Percentiles rank a stretch among this genome's conserved stretches.
These are phyloP conservation scores for Claviceps pazoutovae DNA, from an alignment of 2,329 filamentous ascomycete genomes.

Conservation along the genomic window DNA sequence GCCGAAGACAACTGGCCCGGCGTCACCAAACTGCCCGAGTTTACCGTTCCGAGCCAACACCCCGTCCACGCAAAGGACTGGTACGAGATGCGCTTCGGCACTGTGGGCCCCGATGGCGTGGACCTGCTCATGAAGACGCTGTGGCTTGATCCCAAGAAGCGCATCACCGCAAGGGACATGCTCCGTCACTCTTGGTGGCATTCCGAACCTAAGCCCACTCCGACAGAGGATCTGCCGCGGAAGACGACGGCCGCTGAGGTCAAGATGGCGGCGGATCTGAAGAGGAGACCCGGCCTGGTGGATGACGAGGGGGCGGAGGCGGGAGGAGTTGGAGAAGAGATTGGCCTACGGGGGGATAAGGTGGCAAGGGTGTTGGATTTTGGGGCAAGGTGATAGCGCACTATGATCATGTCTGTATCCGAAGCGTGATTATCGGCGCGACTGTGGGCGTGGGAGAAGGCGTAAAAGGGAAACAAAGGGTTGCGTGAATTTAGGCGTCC, in stretches of 20 bases:
- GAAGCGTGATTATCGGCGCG: too few species aligned
- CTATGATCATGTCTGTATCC: too few species aligned
- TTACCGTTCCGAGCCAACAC: constrained; percentile 54
- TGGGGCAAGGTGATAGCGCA: too few species aligned
- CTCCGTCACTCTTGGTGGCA: constrained; percentile 80
- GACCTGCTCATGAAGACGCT: constrained; percentile 81
- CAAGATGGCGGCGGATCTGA: constrained; percentile 71
- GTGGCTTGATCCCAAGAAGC: constrained; percentile 70
- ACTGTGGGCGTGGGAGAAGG: too few species aligned
- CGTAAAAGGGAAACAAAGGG: too few species aligned
- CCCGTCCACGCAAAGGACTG: constrained; percentile 53
- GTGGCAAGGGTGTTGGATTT: neutral
- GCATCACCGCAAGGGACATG: constrained; percentile 64
- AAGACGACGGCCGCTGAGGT: constrained; percentile 49
- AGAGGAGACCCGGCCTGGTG: constrained; percentile 49
- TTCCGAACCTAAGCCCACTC: constrained; percentile 67
- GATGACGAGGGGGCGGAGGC: constrained; percentile 53
- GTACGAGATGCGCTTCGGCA: constrained; percentile 65
- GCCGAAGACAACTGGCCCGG: constrained; percentile 94
- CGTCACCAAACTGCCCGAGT: constrained; percentile 66
- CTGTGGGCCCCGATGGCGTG: constrained; percentile 68
- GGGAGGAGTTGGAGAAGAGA: constrained; percentile 65
- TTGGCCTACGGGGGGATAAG: constrained; percentile 55
- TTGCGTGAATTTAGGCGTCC: too few species aligned
- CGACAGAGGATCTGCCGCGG: constrained; percentile 65